A percentile compares a stretch with the other conserved stretches of the same genome.
Evolutionary conservation across 2,329 filamentous ascomycete species (phyloP).

Genomic region (Drechslerella dactyloides): DNA sequence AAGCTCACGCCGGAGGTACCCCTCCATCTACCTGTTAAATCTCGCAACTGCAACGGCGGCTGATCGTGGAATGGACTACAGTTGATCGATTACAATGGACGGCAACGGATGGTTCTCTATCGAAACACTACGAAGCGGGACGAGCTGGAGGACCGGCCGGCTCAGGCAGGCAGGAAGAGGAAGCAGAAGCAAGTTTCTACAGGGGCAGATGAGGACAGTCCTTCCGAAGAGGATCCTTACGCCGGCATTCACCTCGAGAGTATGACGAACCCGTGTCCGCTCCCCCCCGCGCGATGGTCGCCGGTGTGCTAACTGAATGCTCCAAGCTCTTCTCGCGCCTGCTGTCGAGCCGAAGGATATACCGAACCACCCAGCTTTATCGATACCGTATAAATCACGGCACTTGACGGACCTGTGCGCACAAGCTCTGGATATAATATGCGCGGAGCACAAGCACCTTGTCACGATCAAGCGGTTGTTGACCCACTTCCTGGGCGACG

Average conservation of each 20-base stretch:
- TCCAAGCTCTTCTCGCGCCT: conserved; percentile 73
- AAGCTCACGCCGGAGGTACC: conserved; percentile 74
- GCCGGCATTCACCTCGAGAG: conserved; percentile 73
- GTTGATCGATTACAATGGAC: conserved; percentile 76
- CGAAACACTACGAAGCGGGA: conserved; percentile 60
- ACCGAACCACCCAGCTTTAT: conserved; percentile 74
- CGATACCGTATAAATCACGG: conserved; percentile 74
- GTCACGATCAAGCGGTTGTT: conserved; percentile 77
- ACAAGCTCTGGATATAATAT: conserved; percentile 73
- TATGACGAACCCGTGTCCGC: conserved; percentile 60
- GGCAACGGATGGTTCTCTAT: conserved; percentile 74
- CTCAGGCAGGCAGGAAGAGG: conserved; percentile 37
- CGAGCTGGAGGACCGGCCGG: conserved; percentile 41
- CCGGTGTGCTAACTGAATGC: conserved; percentile 49
- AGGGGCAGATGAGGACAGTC: conserved; percentile 41
- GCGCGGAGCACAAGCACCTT: conserved; percentile 74
- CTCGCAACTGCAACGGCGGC: background rate
- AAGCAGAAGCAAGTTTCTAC: conserved; percentile 45
- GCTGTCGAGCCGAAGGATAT: conserved; percentile 77
- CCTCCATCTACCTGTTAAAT: background rate
- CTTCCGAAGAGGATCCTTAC: conserved; percentile 75
- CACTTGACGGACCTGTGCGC: conserved; percentile 73
- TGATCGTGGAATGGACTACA: conserved; percentile 56
- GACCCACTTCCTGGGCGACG: conserved; percentile 76
- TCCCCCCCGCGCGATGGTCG: conserved; percentile 1